A percentile compares a stretch with the other conserved stretches of the same genome.
Conservation (phyloP, 108 stramenopile species). For the Nannochloropsis oceanica region DNA sequence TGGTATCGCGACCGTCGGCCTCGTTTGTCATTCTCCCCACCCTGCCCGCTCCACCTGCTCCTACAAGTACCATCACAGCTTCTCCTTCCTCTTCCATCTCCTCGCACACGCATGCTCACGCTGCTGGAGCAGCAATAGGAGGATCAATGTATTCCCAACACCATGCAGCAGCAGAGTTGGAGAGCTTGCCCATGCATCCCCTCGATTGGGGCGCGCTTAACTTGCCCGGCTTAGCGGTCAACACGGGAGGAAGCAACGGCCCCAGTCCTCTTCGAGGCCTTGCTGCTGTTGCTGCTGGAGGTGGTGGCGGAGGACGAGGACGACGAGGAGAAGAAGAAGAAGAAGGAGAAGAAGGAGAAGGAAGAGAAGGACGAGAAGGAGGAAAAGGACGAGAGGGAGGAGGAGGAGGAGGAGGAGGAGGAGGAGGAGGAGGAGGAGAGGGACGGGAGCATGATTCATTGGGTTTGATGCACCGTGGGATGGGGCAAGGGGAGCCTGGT, state of each 20-base stretch:
- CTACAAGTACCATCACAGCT: too few species aligned
- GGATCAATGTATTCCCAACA: too few species aligned
- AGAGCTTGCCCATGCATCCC: neutral
- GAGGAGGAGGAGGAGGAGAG: neutral
- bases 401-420: neutral
- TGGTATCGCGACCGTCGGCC: too few species aligned
- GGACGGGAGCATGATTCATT: neutral
- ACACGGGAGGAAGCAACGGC: neutral
- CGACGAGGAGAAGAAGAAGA: neutral
- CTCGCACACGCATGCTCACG: too few species aligned
- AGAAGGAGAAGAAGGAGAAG: neutral
- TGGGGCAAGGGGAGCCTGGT: neutral
- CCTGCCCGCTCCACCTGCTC: neutral
- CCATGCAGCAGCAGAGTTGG: neutral
- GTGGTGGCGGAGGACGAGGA: neutral
- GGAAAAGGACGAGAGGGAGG: too few species aligned
- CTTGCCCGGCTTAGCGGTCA: too few species aligned
- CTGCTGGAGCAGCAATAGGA: too few species aligned
- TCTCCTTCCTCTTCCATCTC: too few species aligned
- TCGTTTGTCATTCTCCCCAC: neutral
- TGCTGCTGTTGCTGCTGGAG: too few species aligned
- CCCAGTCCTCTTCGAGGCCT: neutral
- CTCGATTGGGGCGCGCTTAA: too few species aligned
- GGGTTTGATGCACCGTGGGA: neutral
- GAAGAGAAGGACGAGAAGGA: neutral